These are phyloP conservation scores for Ogataea saltuana DNA, from an alignment of 805 yeast genomes.

Conservation along the genomic window DNA sequence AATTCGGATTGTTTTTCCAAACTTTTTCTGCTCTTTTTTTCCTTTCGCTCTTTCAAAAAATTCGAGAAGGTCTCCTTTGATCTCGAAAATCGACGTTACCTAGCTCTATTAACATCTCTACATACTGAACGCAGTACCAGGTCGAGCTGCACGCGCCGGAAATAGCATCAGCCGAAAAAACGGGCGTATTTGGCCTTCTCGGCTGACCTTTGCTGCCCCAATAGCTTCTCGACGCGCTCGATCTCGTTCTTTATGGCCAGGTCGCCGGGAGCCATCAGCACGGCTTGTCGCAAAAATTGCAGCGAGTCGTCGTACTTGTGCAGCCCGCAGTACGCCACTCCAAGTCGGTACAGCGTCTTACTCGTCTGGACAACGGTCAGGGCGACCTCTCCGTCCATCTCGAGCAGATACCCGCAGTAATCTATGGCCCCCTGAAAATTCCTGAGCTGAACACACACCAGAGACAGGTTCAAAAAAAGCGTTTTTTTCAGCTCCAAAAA, in stretches of 20 bases:
- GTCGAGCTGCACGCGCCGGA: too few relatives aligned
- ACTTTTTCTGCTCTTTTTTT: too few relatives aligned
- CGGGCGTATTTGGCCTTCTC: constrained; percentile 61
- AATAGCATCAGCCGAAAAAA: constrained; percentile 56
- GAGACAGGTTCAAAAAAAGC: constrained; percentile 57
- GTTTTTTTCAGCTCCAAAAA: constrained; percentile 53
- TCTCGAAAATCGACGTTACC: too few relatives aligned
- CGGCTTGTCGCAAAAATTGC: constrained; percentile 46
- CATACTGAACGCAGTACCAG: neutral
- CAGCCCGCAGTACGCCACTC: constrained; percentile 37
- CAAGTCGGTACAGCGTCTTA: constrained; percentile 32
- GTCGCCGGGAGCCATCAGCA: constrained; percentile 47
- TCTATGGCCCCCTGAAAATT: constrained; percentile 51
- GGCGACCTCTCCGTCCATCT: constrained; percentile 39
- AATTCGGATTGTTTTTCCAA: too few relatives aligned
- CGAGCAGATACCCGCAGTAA: constrained; percentile 58
- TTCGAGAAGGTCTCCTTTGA: too few relatives aligned
- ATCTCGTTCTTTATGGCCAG: constrained; percentile 47
- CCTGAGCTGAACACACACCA: constrained; percentile 51
- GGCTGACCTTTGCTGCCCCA: constrained; percentile 46
- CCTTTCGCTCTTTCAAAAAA: too few relatives aligned
- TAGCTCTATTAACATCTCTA: neutral
- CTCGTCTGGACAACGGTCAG: constrained; percentile 28
- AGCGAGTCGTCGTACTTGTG: constrained; percentile 53
- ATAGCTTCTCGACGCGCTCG: constrained; percentile 39